phyloP scores from a whole-genome alignment of 352 stramenopile species.

The Phytophthora sansomeana region DNA sequence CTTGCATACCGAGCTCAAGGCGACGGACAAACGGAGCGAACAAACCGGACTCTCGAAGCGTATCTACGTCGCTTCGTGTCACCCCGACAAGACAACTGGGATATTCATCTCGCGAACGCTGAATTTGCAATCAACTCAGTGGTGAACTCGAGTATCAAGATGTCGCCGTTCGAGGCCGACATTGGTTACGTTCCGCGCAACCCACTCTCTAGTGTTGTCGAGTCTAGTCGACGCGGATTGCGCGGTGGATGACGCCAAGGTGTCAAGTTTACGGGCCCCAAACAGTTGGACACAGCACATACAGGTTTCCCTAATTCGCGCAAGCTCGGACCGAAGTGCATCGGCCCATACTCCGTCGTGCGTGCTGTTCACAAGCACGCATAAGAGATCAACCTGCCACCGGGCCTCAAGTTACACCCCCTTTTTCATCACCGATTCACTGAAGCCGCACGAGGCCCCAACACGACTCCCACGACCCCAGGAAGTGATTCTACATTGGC shows the following conservation, averaged over 20 bases:
- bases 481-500: not conserved
- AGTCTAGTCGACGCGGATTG: not conserved
- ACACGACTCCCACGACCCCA: slow-evolving; percentile 1
- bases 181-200: slow-evolving; percentile 7
- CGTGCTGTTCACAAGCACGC: slow-evolving; percentile 1
- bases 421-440: slow-evolving; percentile 5
- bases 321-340: slow-evolving; percentile 4
- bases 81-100: slow-evolving; percentile 27
- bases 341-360: slow-evolving; percentile 3
- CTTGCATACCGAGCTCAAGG: too few relatives aligned
- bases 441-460: slow-evolving; percentile 1
- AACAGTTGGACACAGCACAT: slow-evolving; percentile 8
- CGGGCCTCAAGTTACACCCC: not conserved
- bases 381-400: slow-evolving; percentile 1
- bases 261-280: not conserved
- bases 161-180: slow-evolving; percentile 12
- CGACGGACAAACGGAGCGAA: too few relatives aligned
- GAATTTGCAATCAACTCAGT: slow-evolving; percentile 7
- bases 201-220: too few relatives aligned
- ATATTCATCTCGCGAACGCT: slow-evolving; percentile 5
- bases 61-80: slow-evolving; percentile 19
- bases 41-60: too few relatives aligned
- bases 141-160: slow-evolving; percentile 5
- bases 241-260: not conserved
- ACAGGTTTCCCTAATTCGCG: slow-evolving; percentile 4